Evolutionary conservation across 1,284 basidiomycete genomes (phyloP).

Genomic region (Sanghuangporus weigelae): DNA sequence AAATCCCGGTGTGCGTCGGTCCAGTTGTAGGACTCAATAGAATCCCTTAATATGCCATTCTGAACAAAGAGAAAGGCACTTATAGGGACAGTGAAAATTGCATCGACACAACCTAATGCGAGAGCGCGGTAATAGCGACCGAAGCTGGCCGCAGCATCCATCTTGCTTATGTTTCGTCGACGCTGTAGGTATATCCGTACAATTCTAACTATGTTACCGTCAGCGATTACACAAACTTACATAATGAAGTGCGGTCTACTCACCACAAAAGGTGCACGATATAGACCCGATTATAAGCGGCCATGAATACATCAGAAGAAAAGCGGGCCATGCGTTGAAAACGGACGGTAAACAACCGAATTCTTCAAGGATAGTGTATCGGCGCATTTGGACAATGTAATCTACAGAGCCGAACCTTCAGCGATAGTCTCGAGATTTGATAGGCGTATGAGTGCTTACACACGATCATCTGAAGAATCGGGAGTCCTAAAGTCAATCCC

Average conservation of each 20-base stretch:
- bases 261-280: slow-evolving; percentile 32
- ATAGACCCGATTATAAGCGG: slow-evolving; percentile 38
- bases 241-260: background rate
- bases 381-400: slow-evolving; percentile 44
- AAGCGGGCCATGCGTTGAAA: slow-evolving; percentile 39
- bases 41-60: slow-evolving; percentile 22
- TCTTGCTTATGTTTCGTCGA: background rate
- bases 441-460: slow-evolving; percentile 33
- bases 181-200: background rate
- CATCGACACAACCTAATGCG: slow-evolving; percentile 40
- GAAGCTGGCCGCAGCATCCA: background rate
- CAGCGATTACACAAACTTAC: background rate
- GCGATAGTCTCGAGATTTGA: background rate
- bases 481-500: slow-evolving; percentile 1
- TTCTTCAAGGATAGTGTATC: slow-evolving; percentile 53
- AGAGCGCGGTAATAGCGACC: slow-evolving; percentile 53
- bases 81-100: slow-evolving; percentile 36
- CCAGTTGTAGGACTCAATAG: slow-evolving; percentile 34
- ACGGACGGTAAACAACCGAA: slow-evolving; percentile 45
- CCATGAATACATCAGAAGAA: slow-evolving; percentile 35
- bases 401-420: slow-evolving; percentile 26
- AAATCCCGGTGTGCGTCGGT: slow-evolving; percentile 28
- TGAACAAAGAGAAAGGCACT: slow-evolving; percentile 23
- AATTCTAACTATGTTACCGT: background rate
- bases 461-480: slow-evolving; percentile 30